A percentile compares a stretch with the other conserved stretches of the same genome.
Evolutionary conservation across 2,329 filamentous ascomycete species (phyloP).

Genomic region (Neofusicoccum kwambonambiense): DNA sequence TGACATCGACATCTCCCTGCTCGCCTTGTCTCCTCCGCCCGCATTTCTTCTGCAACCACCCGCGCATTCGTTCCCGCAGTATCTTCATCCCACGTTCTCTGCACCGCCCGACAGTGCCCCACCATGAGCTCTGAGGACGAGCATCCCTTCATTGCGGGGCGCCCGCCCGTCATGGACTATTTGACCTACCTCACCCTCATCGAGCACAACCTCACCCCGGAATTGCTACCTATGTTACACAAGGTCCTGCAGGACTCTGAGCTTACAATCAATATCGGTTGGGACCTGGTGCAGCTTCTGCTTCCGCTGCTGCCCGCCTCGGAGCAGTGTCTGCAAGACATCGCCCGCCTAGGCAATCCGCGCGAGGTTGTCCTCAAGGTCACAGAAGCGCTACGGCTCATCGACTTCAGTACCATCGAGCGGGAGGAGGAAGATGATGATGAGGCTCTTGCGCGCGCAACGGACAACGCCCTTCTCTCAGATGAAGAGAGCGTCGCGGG

Average conservation of each 20-base stretch:
- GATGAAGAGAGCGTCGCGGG: constrained; percentile 12
- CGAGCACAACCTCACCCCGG: constrained; percentile 68
- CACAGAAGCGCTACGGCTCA: constrained; percentile 66
- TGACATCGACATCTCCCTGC: constrained; percentile 10
- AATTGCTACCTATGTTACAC: constrained; percentile 66
- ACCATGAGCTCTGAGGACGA: constrained; percentile 23
- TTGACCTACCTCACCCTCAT: constrained; percentile 78
- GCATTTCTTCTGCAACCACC: neutral
- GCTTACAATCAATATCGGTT: constrained; percentile 74
- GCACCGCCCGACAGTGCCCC: neutral
- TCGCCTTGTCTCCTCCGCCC: neutral
- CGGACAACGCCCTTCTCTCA: constrained; percentile 21
- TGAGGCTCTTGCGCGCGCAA: constrained; percentile 11
- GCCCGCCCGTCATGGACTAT: constrained; percentile 64
- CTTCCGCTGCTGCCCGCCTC: constrained; percentile 64
- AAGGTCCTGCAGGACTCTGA: constrained; percentile 66
- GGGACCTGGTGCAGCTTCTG: constrained; percentile 78
- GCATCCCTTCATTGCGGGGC: constrained; percentile 56
- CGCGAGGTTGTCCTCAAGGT: constrained; percentile 80
- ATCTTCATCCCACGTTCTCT: neutral
- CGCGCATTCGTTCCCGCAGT: neutral
- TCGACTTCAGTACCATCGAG: constrained; percentile 51
- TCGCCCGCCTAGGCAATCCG: constrained; percentile 76
- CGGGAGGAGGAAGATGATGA: constrained; percentile 40
- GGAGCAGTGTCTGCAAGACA: constrained; percentile 69